phyloP scores from a whole-genome alignment of 2,329 filamentous ascomycete genomes.

The Aspergillus ruber region DNA sequence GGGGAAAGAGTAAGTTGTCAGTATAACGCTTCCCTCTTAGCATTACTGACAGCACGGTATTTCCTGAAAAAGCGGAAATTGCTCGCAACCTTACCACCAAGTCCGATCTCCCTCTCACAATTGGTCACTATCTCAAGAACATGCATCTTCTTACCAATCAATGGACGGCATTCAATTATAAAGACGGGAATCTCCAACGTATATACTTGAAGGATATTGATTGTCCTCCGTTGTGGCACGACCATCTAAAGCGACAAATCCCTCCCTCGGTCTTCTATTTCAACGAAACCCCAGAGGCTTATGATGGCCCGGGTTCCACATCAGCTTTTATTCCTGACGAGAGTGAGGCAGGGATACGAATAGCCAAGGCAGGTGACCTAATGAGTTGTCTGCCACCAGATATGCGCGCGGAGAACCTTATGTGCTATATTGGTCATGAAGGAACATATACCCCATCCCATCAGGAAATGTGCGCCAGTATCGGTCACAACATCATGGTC shows the following conservation, averaged over 20 bases:
- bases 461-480: constrained; percentile 92
- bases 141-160: constrained; percentile 79
- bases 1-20: constrained; percentile 62
- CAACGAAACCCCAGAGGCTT: constrained; percentile 65
- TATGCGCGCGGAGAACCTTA: constrained; percentile 92
- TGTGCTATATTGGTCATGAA: constrained; percentile 98
- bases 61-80: constrained; percentile 58
- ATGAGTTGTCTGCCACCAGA: constrained; percentile 84
- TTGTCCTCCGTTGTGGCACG: constrained; percentile 79
- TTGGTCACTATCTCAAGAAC: constrained; percentile 82
- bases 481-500: constrained; percentile 98
- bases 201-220: constrained; percentile 97
- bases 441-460: constrained; percentile 94
- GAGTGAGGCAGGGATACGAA: constrained; percentile 45
- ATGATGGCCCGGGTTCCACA: constrained; percentile 48
- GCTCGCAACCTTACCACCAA: constrained; percentile 73
- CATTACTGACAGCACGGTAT: constrained; percentile 8
- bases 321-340: constrained; percentile 38
- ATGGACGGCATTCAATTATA: constrained; percentile 68
- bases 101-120: constrained; percentile 73
- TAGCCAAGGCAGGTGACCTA: constrained; percentile 74
- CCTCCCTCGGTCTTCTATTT: constrained; percentile 82
- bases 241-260: constrained; percentile 69
- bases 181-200: constrained; percentile 71
- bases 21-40: neutral